Percentiles rank a stretch among this genome's conserved stretches.
These are phyloP conservation scores for Emericellopsis terricola DNA, from an alignment of 495 filamentous ascomycete genomes.

Conservation along the genomic window DNA sequence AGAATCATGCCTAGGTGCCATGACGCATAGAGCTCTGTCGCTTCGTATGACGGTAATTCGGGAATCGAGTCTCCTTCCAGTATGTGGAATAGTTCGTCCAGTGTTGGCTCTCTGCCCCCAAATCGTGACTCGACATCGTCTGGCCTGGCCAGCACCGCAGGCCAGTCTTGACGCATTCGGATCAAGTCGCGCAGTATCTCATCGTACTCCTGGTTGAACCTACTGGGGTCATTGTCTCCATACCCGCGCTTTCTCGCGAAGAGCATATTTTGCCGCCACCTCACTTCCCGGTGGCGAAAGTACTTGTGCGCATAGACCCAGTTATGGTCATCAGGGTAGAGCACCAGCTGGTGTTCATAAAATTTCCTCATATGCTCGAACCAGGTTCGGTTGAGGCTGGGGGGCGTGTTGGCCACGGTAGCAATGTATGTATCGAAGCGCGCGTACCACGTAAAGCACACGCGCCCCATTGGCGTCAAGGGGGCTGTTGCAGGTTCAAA, in stretches of 20 bases:
- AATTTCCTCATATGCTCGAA: slow-evolving; percentile 46
- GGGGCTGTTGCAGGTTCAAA: slow-evolving; percentile 64
- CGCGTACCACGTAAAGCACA: slow-evolving; percentile 70
- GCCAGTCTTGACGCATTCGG: slow-evolving; percentile 37
- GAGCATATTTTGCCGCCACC: too few species aligned
- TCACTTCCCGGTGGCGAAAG: slow-evolving; percentile 46
- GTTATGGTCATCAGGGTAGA: slow-evolving; percentile 41
- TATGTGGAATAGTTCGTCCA: slow-evolving; percentile 54
- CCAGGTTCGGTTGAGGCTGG: slow-evolving; percentile 64
- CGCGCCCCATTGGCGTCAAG: slow-evolving; percentile 44
- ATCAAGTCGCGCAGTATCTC: slow-evolving; percentile 29
- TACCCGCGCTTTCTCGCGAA: too few species aligned
- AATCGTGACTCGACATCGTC: slow-evolving; percentile 43
- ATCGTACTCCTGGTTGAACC: too few species aligned
- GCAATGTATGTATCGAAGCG: slow-evolving; percentile 77
- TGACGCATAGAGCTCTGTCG: slow-evolving; percentile 58
- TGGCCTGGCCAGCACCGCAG: slow-evolving; percentile 37
- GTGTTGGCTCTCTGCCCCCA: slow-evolving; percentile 26
- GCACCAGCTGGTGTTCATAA: slow-evolving; percentile 36
- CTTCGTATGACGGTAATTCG: slow-evolving; percentile 44
- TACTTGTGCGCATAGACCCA: slow-evolving; percentile 48
- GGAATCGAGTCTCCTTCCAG: slow-evolving; percentile 50
- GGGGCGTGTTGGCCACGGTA: too few species aligned
- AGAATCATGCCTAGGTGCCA: slow-evolving; percentile 63
- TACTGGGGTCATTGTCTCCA: too few species aligned